A percentile compares a stretch with the other conserved stretches of the same genome.
Evolutionary conservation across 1,284 basidiomycete species (phyloP).

Genomic region (Ceratobasidium sp.): DNA sequence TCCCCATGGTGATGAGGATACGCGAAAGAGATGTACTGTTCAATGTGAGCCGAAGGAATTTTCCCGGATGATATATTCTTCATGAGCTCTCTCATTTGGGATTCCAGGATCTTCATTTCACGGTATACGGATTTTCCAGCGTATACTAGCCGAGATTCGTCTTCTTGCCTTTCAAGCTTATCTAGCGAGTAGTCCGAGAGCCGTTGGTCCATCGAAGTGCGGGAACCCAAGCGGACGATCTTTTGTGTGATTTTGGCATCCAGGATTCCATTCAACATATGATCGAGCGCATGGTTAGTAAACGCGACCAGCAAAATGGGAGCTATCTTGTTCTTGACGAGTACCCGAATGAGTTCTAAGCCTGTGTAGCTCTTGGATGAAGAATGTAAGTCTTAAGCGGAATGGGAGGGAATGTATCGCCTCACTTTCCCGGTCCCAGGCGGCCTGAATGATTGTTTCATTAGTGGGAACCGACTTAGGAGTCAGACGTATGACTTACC

Average conservation of each 20-base stretch:
- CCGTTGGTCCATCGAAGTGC: slow-evolving; percentile 60
- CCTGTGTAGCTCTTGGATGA: slow-evolving; percentile 64
- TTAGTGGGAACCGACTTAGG: not conserved
- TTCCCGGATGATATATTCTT: slow-evolving; percentile 51
- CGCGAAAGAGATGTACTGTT: slow-evolving; percentile 52
- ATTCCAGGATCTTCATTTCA: slow-evolving; percentile 57
- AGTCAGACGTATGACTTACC: slow-evolving; percentile 55
- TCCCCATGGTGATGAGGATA: slow-evolving; percentile 56
- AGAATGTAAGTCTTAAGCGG: not conserved
- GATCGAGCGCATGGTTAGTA: slow-evolving; percentile 77
- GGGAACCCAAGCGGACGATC: slow-evolving; percentile 67
- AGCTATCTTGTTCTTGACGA: slow-evolving; percentile 57
- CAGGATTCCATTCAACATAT: slow-evolving; percentile 65
- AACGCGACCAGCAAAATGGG: slow-evolving; percentile 72
- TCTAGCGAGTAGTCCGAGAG: slow-evolving; percentile 64
- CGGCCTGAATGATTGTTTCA: slow-evolving; percentile 54
- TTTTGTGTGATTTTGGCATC: slow-evolving; percentile 64
- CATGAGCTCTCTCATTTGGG: slow-evolving; percentile 60
- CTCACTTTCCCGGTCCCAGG: slow-evolving; percentile 75
- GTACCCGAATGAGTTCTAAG: slow-evolving; percentile 65
- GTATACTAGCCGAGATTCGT: slow-evolving; percentile 53
- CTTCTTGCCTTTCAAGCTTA: slow-evolving; percentile 44
- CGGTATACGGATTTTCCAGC: slow-evolving; percentile 50
- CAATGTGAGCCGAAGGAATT: slow-evolving; percentile 55
- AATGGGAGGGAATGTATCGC: not conserved